Evolutionary conservation across 208 protist species (phyloP).

Genomic region (Wallacemonas sp.): DNA sequence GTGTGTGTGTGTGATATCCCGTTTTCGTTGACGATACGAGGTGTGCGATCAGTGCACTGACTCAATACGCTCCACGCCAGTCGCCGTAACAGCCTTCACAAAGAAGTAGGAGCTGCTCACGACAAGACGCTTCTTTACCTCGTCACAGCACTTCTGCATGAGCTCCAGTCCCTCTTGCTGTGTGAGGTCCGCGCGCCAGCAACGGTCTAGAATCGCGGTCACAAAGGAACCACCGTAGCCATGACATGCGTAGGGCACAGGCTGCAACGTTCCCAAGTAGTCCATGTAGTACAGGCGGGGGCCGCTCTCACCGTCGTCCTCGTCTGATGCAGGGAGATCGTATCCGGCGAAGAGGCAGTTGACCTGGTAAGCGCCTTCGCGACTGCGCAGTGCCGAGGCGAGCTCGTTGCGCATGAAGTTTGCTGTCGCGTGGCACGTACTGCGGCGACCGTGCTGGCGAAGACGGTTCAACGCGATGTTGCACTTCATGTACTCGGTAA

Average conservation of each 20-base stretch:
- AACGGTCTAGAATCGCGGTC: constrained; percentile 86
- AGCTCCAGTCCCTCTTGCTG: constrained; percentile 90
- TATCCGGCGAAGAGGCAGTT: constrained; percentile 93
- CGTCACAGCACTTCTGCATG: constrained; percentile 93
- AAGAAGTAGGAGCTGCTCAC: constrained; percentile 91
- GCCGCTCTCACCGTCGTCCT: constrained; percentile 58
- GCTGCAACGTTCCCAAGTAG: constrained; percentile 92
- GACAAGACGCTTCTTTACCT: constrained; percentile 90
- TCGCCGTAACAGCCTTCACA: constrained; percentile 90
- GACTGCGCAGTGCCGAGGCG: constrained; percentile 81
- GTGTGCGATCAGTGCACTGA: constrained; percentile 43
- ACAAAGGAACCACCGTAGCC: constrained; percentile 94
- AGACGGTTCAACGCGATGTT: constrained; percentile 89
- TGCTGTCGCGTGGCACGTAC: constrained; percentile 80
- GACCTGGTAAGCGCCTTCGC: constrained; percentile 83
- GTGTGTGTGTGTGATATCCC: not conserved
- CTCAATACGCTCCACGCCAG: constrained; percentile 82
- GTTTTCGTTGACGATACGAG: not conserved
- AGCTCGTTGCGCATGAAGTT: constrained; percentile 90
- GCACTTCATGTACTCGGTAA: constrained; percentile 93
- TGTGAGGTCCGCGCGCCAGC: constrained; percentile 91
- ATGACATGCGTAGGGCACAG: constrained; percentile 92
- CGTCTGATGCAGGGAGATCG: constrained; percentile 74
- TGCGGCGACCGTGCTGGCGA: constrained; percentile 78
- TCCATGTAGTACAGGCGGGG: constrained; percentile 94